A percentile compares a stretch with the other conserved stretches of the same genome.
These are phyloP conservation scores for Daldinia vernicosa DNA, from an alignment of 495 filamentous ascomycete species.

Conservation along the genomic window DNA sequence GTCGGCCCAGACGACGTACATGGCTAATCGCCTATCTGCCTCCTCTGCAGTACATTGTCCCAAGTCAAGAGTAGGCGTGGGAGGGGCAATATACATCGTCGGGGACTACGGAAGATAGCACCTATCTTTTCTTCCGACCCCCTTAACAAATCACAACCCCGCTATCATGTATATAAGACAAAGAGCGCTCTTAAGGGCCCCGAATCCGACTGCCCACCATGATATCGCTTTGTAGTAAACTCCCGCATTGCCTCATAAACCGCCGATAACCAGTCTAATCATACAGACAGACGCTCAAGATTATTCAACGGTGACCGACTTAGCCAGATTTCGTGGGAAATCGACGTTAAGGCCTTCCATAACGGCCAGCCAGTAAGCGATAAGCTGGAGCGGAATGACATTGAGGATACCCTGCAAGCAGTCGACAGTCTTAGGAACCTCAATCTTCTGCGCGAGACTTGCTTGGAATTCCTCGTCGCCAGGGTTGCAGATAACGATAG, in stretches of 20 bases:
- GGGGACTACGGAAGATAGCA: slow-evolving; percentile 22
- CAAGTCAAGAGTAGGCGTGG: slow-evolving; percentile 23
- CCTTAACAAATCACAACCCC: slow-evolving; percentile 29
- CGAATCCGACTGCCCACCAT: slow-evolving; percentile 37
- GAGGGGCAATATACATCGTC: slow-evolving; percentile 24
- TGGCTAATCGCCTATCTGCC: slow-evolving; percentile 20
- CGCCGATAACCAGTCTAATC: slow-evolving; percentile 20
- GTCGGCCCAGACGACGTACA: slow-evolving; percentile 27
- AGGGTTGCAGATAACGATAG: slow-evolving; percentile 97
- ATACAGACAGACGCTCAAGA: slow-evolving; percentile 30
- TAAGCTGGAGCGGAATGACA: slow-evolving; percentile 96
- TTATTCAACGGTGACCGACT: slow-evolving; percentile 99
- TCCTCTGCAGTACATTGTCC: slow-evolving; percentile 24
- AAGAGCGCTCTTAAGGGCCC: slow-evolving; percentile 37
- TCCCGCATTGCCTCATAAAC: slow-evolving; percentile 36
- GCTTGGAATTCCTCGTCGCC: slow-evolving; percentile 87
- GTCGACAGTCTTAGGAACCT: slow-evolving; percentile 95
- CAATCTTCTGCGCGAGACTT: slow-evolving; percentile 92
- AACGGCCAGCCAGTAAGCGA: slow-evolving; percentile 98
- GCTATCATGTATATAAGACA: slow-evolving; percentile 29
- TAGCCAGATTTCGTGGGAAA: slow-evolving; percentile 96
- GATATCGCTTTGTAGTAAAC: slow-evolving; percentile 42
- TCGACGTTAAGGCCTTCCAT: slow-evolving; percentile 95
- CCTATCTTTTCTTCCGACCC: slow-evolving; percentile 11
- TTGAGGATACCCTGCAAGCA: slow-evolving; percentile 95